Percentiles rank a stretch among this genome's conserved stretches.
Conservation (phyloP, 305 asterid species). For the Fraxinus dipetala region DNA sequence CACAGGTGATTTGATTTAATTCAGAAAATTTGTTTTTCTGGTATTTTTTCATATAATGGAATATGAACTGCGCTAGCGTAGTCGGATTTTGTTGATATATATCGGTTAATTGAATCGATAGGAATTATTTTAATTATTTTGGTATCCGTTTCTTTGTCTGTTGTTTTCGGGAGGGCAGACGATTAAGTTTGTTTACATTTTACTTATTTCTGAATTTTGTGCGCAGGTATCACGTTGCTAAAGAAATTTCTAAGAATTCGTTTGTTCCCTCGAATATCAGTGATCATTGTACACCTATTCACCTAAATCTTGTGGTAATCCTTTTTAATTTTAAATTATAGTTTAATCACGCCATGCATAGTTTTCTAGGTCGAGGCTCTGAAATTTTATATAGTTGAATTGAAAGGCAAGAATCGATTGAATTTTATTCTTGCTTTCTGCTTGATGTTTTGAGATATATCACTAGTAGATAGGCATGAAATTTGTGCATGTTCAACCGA, state of each 20-base stretch:
- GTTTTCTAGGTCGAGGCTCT: neutral
- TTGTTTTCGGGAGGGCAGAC: neutral
- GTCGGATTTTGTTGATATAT: constrained; percentile 7
- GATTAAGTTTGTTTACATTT: neutral
- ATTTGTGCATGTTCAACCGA: neutral
- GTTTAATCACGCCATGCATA: neutral
- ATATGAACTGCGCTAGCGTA: too few species aligned
- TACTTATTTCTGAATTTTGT: constrained; percentile 9
- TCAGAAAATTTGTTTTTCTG: neutral
- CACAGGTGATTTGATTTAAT: neutral
- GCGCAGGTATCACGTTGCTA: constrained; percentile 59
- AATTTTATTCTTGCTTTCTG: neutral
- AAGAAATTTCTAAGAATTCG: constrained; percentile 45
- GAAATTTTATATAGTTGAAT: neutral
- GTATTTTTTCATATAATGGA: neutral
- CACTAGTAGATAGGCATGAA: neutral
- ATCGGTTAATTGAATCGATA: neutral
- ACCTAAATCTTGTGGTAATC: constrained; percentile 84
- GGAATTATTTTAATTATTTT: neutral
- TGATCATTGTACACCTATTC: constrained; percentile 67
- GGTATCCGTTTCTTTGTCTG: neutral
- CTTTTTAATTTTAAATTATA: constrained; percentile 6
- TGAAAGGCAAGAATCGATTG: neutral
- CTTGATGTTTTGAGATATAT: neutral
- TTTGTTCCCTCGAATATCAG: constrained; percentile 45